phyloP scores from a whole-genome alignment of 306 rosid genomes.

The Morella rubra region DNA sequence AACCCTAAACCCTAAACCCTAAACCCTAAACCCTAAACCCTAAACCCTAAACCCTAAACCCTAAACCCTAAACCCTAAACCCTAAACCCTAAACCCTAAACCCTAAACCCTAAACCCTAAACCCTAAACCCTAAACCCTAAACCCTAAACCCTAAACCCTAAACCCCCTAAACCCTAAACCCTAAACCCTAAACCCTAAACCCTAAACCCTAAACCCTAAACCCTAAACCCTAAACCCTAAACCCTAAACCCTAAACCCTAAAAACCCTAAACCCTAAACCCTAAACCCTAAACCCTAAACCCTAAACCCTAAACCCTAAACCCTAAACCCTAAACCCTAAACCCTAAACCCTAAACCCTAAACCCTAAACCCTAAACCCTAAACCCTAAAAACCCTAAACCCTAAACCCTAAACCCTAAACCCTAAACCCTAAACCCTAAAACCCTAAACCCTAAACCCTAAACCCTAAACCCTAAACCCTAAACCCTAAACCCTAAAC shows the following conservation, averaged over 20 bases:
- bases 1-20: constrained; percentile 15
- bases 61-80: too few relatives aligned
- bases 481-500: background rate
- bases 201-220: constrained; percentile 8
- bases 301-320: constrained; percentile 20
- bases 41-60: background rate
- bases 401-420: constrained; percentile 5
- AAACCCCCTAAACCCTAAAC: background rate
- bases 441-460: background rate
- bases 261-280: constrained; percentile 19
- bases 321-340: constrained; percentile 1
- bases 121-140: constrained; percentile 9
- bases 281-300: constrained; percentile 7
- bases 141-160: background rate
- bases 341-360: background rate
- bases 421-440: too few relatives aligned
- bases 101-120: constrained; percentile 1
- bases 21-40: constrained; percentile 8
- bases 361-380: constrained; percentile 11
- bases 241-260: constrained; percentile 16
- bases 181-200: constrained; percentile 12
- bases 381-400: background rate
- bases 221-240: constrained; percentile 10
- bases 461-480: background rate
- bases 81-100: background rate